Conservation (phyloP, 768 basidiomycete species). For the Phanerodontia chrysosporium region DNA sequence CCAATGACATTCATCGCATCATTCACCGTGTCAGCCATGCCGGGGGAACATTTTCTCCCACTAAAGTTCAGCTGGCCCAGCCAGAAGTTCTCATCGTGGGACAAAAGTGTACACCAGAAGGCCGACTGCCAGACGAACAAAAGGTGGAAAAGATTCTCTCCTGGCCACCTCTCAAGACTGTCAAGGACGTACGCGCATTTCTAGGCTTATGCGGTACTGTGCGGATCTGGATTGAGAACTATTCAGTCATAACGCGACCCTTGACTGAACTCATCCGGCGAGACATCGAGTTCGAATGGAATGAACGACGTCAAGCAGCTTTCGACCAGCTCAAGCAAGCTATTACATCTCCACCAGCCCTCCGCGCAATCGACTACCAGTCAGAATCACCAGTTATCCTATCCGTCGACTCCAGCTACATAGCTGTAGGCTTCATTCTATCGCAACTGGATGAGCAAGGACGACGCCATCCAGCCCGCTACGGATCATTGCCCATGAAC, state of each 20-base stretch:
- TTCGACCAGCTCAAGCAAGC: constrained; percentile 26
- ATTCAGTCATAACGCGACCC: constrained; percentile 6
- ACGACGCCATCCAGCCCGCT: constrained; percentile 23
- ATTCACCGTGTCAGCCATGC: no score
- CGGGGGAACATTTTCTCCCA: no score
- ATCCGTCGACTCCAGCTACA: constrained; percentile 33
- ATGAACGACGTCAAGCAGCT: constrained; percentile 22
- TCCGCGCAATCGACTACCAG: constrained; percentile 31
- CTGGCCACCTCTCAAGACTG: constrained; percentile 9
- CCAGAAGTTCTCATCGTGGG: background rate
- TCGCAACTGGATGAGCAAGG: constrained; percentile 26
- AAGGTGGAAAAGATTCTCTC: constrained; percentile 12
- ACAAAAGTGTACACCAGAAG: constrained; percentile 6
- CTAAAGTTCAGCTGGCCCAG: no score
- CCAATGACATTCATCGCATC: no score
- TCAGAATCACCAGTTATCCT: constrained; percentile 26
- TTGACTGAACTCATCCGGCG: constrained; percentile 16
- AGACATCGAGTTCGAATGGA: constrained; percentile 28
- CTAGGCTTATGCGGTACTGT: constrained; percentile 17
- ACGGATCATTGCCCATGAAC: constrained; percentile 32
- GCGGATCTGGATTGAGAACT: constrained; percentile 17
- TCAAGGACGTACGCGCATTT: constrained; percentile 17
- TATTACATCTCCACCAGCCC: constrained; percentile 22
- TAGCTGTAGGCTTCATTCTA: constrained; percentile 35
- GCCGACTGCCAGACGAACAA: constrained; percentile 10